phyloP scores from a whole-genome alignment of 805 yeast genomes.

The Saccharomycopsis fibuligera region DNA sequence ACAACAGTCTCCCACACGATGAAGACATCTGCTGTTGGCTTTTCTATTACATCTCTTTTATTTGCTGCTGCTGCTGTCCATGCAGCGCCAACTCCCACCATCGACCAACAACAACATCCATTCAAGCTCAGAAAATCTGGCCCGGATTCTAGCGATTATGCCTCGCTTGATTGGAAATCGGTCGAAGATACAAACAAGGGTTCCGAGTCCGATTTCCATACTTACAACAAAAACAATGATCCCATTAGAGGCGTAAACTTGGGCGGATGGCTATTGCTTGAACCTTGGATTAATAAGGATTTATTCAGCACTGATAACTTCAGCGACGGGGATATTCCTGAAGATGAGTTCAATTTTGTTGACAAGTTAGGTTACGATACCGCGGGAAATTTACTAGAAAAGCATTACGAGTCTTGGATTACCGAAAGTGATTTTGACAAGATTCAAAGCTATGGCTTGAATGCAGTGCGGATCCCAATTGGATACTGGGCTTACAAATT shows the following conservation, averaged over 20 bases:
- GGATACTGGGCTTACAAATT: conserved; percentile 65
- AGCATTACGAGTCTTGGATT: conserved; percentile 54
- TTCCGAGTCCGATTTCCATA: conserved; percentile 4
- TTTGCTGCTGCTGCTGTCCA: no score
- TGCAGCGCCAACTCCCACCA: no score
- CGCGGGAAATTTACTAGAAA: conserved; percentile 36
- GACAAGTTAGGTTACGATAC: conserved; percentile 40
- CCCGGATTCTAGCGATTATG: not conserved
- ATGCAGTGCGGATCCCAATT: conserved; percentile 67
- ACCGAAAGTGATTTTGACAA: conserved; percentile 50
- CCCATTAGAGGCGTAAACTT: conserved; percentile 41
- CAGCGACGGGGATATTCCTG: conserved; percentile 38
- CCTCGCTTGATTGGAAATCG: not conserved
- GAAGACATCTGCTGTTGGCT: no score
- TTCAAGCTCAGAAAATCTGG: no score
- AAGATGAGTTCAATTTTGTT: conserved; percentile 56
- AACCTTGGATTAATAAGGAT: conserved; percentile 66
- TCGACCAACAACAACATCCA: no score
- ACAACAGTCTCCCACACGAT: no score
- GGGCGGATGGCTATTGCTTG: conserved; percentile 71
- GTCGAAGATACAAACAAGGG: conserved; percentile 2
- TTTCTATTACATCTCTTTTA: no score
- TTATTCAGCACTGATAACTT: conserved; percentile 38
- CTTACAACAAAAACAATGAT: not conserved
- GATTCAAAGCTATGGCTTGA: conserved; percentile 49